Percentiles rank a stretch among this genome's conserved stretches.
phyloP scores from a whole-genome alignment of 768 basidiomycete species.

The Boletus vinaceobasis region DNA sequence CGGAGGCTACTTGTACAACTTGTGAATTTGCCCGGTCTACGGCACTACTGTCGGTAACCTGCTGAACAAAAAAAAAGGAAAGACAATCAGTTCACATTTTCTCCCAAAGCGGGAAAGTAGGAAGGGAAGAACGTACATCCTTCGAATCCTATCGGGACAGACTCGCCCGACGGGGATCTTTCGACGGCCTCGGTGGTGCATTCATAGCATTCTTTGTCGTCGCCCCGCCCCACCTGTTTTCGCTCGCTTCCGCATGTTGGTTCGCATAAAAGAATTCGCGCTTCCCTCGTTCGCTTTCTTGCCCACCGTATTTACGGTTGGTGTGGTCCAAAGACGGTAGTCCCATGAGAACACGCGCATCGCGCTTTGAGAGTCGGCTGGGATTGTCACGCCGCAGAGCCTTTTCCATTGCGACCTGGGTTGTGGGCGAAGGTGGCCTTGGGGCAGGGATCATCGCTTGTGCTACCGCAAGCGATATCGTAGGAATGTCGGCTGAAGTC shows the following conservation, averaged over 20 bases:
- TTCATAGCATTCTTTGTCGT: constrained; percentile 10
- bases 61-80: neutral
- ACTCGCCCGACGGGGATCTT: constrained; percentile 53
- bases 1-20: too few species aligned
- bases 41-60: constrained; percentile 47
- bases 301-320: constrained; percentile 17
- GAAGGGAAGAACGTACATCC: constrained; percentile 5
- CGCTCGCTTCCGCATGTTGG: constrained; percentile 27
- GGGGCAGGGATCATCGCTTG: constrained; percentile 97
- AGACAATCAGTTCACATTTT: neutral
- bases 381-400: constrained; percentile 84
- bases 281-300: constrained; percentile 44
- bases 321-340: constrained; percentile 34
- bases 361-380: constrained; percentile 74
- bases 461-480: constrained; percentile 90
- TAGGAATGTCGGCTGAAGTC: constrained; percentile 95
- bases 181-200: constrained; percentile 64
- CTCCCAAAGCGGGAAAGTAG: neutral
- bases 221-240: constrained; percentile 10
- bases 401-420: constrained; percentile 83
- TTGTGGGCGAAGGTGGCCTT: constrained; percentile 87
- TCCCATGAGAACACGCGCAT: constrained; percentile 75
- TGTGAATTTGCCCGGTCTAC: constrained; percentile 89
- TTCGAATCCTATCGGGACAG: constrained; percentile 26
- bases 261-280: constrained; percentile 57